Evolutionary conservation across 768 basidiomycete genomes (phyloP).

Genomic region (Phanerochaete carnosa): DNA sequence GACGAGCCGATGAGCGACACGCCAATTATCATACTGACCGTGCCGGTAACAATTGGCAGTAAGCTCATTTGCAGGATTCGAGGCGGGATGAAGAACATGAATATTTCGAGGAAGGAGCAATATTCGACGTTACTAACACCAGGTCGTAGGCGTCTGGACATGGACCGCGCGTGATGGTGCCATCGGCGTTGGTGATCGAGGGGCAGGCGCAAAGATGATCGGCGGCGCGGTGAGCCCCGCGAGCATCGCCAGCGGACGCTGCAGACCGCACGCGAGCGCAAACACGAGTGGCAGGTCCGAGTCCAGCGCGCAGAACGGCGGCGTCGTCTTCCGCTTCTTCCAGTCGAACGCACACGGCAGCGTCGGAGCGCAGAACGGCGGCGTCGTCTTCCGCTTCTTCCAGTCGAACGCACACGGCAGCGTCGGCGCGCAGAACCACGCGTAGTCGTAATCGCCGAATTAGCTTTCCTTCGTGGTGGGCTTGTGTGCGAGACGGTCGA

Average conservation of each 20-base stretch:
- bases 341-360: constrained; percentile 49
- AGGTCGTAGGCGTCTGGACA: constrained; percentile 84
- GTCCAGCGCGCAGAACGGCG: constrained; percentile 77
- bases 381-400: too few species aligned
- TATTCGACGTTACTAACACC: constrained; percentile 74
- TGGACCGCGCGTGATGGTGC: constrained; percentile 51
- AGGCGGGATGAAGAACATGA: constrained; percentile 69
- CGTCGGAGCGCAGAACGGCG: too few species aligned
- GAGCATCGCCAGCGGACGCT: constrained; percentile 80
- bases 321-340: constrained; percentile 29
- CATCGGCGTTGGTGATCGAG: constrained; percentile 51
- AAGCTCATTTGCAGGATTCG: constrained; percentile 63
- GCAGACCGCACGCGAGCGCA: constrained; percentile 69
- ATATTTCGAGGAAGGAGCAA: constrained; percentile 84
- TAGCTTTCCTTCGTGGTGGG: constrained; percentile 60
- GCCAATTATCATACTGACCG: constrained; percentile 79
- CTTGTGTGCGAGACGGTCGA: constrained; percentile 28
- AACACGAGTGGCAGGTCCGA: constrained; percentile 70
- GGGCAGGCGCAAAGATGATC: constrained; percentile 79
- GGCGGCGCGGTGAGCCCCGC: constrained; percentile 82
- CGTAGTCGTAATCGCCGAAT: constrained; percentile 84
- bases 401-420: too few species aligned
- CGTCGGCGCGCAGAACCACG: constrained; percentile 67
- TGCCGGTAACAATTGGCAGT: constrained; percentile 80
- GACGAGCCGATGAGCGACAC: constrained; percentile 71